Conservation (phyloP, 345 rosid genomes). For the Anacardium occidentale region DNA sequence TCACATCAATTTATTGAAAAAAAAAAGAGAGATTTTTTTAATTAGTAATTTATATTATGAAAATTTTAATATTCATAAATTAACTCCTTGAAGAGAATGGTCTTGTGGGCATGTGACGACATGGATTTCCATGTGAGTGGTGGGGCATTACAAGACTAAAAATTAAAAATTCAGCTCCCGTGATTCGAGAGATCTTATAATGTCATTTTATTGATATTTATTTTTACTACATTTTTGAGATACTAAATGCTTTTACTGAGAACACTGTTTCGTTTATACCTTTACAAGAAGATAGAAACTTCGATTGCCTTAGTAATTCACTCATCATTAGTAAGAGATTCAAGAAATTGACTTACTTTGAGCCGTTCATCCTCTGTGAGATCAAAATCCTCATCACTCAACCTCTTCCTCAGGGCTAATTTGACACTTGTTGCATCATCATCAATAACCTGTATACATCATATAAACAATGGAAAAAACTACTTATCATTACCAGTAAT, state of each 20-base stretch:
- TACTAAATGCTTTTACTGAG: background rate
- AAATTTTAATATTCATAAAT: no score
- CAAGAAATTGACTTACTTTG: constrained; percentile 58
- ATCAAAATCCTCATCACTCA: constrained; percentile 55
- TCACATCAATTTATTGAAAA: no score
- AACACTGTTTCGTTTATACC: constrained; percentile 4
- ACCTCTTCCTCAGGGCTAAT: constrained; percentile 48
- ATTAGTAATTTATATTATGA: no score
- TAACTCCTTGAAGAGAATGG: no score
- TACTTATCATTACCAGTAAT: background rate
- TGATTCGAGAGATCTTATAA: background rate
- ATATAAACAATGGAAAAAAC: background rate
- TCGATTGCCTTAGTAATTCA: constrained; percentile 11
- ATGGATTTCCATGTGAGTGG: no score
- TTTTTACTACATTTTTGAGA: background rate
- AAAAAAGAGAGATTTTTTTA: no score
- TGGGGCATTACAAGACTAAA: no score
- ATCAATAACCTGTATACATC: constrained; percentile 45
- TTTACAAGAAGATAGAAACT: constrained; percentile 6
- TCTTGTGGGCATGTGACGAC: no score
- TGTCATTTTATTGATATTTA: constrained; percentile 14
- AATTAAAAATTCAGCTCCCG: no score
- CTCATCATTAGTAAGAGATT: constrained; percentile 45
- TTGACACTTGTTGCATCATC: constrained; percentile 39
- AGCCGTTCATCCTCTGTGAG: constrained; percentile 55